These are phyloP conservation scores for Diplodia corticola DNA, from an alignment of 2,329 filamentous ascomycete species.

Conservation along the genomic window DNA sequence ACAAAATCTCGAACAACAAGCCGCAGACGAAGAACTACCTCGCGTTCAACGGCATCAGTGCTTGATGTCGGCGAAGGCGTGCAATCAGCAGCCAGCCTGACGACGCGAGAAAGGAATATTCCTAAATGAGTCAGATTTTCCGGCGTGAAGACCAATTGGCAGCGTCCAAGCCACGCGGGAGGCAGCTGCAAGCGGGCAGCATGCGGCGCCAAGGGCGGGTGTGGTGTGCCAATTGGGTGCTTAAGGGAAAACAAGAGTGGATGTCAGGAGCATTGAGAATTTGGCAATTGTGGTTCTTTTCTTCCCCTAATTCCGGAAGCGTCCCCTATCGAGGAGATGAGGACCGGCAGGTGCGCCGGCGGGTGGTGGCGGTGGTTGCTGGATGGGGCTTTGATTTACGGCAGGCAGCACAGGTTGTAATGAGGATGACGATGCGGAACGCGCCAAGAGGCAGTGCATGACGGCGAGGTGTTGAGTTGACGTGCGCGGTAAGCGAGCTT, in stretches of 20 bases:
- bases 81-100: background rate
- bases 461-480: background rate
- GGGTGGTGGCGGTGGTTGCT: background rate
- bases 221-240: background rate
- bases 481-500: background rate
- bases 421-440: background rate
- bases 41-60: constrained; percentile 53
- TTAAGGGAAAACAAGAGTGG: background rate
- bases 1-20: constrained; percentile 46
- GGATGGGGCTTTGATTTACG: constrained; percentile 1
- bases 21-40: constrained; percentile 54
- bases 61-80: background rate
- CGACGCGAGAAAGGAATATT: background rate
- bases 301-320: constrained; percentile 12
- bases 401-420: background rate
- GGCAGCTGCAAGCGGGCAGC: background rate
- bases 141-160: background rate
- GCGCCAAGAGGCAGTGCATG: constrained; percentile 3
- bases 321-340: constrained; percentile 18
- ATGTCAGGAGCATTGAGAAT: background rate
- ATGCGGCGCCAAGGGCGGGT: background rate
- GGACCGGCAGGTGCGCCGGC: background rate
- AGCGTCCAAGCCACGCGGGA: background rate
- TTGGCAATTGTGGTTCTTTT: background rate
- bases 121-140: too few species aligned